Evolutionary conservation across 345 rosid species (phyloP).

Genomic region (Bruguiera gymnorhiza): DNA sequence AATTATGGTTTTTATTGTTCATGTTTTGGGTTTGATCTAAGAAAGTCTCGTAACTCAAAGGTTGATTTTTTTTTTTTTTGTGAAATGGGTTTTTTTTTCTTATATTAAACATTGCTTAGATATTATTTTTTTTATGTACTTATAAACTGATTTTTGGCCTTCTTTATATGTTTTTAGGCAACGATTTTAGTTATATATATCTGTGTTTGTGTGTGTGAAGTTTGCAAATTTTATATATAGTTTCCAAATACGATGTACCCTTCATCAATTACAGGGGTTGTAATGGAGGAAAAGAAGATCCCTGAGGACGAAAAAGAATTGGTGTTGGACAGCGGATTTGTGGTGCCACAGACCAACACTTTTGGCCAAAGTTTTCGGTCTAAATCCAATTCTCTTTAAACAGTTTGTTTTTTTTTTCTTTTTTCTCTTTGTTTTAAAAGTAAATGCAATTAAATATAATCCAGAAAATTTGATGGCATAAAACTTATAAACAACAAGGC

Average conservation of each 20-base stretch:
- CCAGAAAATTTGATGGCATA: no score
- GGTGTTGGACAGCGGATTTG: conserved; percentile 50
- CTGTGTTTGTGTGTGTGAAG: neutral
- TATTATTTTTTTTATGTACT: neutral
- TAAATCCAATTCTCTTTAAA: neutral
- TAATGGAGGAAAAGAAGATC: conserved; percentile 38
- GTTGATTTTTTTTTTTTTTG: no score
- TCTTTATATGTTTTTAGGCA: neutral
- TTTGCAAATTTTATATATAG: neutral
- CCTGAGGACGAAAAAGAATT: conserved; percentile 39
- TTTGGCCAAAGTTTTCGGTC: conserved; percentile 90
- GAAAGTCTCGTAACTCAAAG: neutral
- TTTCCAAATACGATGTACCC: neutral
- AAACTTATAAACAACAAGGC: no score
- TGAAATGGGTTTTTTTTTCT: no score
- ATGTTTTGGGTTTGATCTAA: neutral
- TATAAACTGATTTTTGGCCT: neutral
- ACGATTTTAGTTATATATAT: neutral
- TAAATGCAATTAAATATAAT: no score
- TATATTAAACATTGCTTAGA: neutral
- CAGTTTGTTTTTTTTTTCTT: neutral
- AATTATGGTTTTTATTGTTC: neutral
- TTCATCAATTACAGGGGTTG: conserved; percentile 20
- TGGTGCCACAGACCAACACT: conserved; percentile 60
- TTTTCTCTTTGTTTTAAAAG: neutral